Evolutionary conservation across 495 filamentous ascomycete species (phyloP).

Genomic region (Aspergillus nanangensis): DNA sequence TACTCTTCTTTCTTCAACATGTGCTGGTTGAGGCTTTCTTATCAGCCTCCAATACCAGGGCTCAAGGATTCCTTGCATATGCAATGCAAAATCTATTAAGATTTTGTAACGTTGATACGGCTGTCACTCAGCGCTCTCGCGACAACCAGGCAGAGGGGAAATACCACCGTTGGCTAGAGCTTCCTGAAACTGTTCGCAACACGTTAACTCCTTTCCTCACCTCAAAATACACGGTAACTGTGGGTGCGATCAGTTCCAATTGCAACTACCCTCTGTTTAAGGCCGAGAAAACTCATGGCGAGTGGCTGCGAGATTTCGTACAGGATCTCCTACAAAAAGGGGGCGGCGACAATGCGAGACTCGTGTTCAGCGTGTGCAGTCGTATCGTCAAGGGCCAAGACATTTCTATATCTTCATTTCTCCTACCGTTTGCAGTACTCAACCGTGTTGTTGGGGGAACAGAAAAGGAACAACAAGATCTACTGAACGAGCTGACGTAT

Average conservation of each 20-base stretch:
- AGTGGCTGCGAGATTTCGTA: constrained; percentile 76
- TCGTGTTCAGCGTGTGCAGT: constrained; percentile 74
- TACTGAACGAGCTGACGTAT: constrained; percentile 64
- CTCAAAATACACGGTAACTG: constrained; percentile 72
- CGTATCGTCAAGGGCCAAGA: constrained; percentile 80
- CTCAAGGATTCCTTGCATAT: constrained; percentile 86
- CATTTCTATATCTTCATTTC: constrained; percentile 74
- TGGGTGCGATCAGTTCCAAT: constrained; percentile 44
- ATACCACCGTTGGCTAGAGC: constrained; percentile 66
- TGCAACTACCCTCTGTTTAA: constrained; percentile 75
- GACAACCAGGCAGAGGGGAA: constrained; percentile 48
- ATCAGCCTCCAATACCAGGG: constrained; percentile 76
- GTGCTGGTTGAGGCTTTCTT: constrained; percentile 88
- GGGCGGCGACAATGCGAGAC: constrained; percentile 60
- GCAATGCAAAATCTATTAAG: constrained; percentile 89
- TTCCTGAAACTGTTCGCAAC: constrained; percentile 70
- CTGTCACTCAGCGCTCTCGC: constrained; percentile 50
- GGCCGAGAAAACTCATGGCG: constrained; percentile 56
- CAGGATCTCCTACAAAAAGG: constrained; percentile 75
- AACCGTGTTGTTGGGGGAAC: constrained; percentile 72
- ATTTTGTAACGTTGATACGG: constrained; percentile 60
- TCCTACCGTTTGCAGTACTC: constrained; percentile 78
- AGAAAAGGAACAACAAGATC: constrained; percentile 57
- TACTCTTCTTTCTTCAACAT: constrained; percentile 77
- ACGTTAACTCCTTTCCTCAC: constrained; percentile 78